Evolutionary conservation across 1,284 basidiomycete species (phyloP).

Genomic region (Ceratobasidium sp.): DNA sequence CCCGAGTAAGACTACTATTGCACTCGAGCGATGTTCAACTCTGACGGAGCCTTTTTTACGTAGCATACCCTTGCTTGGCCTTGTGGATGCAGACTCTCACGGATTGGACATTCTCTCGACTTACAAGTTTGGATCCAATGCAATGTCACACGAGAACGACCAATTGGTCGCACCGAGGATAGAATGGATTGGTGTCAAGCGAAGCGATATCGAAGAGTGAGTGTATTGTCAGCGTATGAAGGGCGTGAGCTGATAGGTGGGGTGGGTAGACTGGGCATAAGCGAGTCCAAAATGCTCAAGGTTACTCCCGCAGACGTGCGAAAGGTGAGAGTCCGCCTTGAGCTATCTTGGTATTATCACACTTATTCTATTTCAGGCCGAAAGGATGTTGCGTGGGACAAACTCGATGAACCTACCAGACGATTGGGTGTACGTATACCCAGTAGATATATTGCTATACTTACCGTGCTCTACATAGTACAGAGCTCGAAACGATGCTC

Average conservation of each 20-base stretch:
- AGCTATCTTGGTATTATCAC: background rate
- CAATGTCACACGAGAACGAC: slow-evolving; percentile 67
- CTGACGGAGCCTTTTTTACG: slow-evolving; percentile 5
- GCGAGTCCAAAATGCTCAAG: slow-evolving; percentile 17
- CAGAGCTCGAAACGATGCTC: slow-evolving; percentile 79
- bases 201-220: slow-evolving; percentile 68
- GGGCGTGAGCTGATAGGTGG: background rate
- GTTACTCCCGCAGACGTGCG: background rate
- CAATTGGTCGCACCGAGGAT: slow-evolving; percentile 69
- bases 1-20: slow-evolving; percentile 49
- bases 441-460: background rate
- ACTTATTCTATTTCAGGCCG: slow-evolving; percentile 57
- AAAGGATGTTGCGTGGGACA: slow-evolving; percentile 61
- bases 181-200: slow-evolving; percentile 79
- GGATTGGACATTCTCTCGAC: slow-evolving; percentile 88
- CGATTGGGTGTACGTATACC: slow-evolving; percentile 75
- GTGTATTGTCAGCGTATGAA: slow-evolving; percentile 34
- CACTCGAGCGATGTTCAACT: slow-evolving; percentile 10
- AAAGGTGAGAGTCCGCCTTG: background rate
- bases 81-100: slow-evolving; percentile 91
- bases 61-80: slow-evolving; percentile 72
- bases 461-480: slow-evolving; percentile 54
- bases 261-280: slow-evolving; percentile 16
- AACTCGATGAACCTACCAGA: background rate
- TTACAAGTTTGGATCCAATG: slow-evolving; percentile 74